Evolutionary conservation across 2,329 filamentous ascomycete species (phyloP).

Genomic region (Aspergillus quadricinctus): DNA sequence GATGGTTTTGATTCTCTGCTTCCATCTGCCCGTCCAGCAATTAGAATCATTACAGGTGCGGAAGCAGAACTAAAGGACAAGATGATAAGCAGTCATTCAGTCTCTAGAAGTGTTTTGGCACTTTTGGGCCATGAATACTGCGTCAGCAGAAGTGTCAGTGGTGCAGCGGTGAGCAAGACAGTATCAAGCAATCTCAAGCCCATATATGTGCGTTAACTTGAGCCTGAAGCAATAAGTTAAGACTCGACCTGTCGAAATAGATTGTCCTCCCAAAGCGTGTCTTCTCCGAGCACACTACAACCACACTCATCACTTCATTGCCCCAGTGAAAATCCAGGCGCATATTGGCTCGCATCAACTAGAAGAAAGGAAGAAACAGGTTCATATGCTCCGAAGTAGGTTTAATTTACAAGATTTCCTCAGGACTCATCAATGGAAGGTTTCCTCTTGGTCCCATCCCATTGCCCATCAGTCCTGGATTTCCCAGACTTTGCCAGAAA

Average conservation of each 20-base stretch:
- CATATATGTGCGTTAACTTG: not conserved
- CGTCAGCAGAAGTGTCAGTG: too few species aligned
- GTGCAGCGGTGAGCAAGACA: too few species aligned
- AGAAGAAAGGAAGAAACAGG: conserved; percentile 10
- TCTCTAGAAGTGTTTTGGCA: too few species aligned
- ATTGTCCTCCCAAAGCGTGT: not conserved
- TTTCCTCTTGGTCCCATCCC: conserved; percentile 14
- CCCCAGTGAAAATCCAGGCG: not conserved
- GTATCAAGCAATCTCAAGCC: too few species aligned
- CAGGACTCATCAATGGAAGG: conserved; percentile 21
- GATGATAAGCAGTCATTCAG: too few species aligned
- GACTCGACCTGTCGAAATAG: not conserved
- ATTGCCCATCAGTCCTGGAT: conserved; percentile 22
- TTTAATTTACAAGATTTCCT: conserved; percentile 27
- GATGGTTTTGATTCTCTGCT: not conserved
- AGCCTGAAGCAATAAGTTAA: not conserved
- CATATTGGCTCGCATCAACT: not conserved
- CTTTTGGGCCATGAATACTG: too few species aligned
- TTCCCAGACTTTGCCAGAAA: conserved; percentile 26
- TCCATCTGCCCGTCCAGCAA: not conserved
- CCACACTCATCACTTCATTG: not conserved
- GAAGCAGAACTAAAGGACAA: too few species aligned
- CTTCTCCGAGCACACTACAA: not conserved
- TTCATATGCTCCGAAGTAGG: conserved; percentile 23
- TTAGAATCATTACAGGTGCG: not conserved